phyloP scores from a whole-genome alignment of 495 filamentous ascomycete species.

The Penicillium dipodomyicola region DNA sequence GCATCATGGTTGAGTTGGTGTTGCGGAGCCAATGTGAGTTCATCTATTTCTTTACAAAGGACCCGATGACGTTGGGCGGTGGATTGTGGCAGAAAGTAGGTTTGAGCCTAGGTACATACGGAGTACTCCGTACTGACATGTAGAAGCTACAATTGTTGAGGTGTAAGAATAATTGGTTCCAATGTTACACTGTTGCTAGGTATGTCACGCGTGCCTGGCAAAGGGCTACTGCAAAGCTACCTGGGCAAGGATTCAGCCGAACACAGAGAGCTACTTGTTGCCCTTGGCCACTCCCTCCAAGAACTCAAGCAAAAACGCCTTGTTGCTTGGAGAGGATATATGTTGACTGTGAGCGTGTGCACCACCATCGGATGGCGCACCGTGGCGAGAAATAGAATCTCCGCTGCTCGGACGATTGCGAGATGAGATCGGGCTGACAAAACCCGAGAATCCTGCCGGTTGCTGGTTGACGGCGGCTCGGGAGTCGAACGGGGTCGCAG shows the following conservation, averaged over 20 bases:
- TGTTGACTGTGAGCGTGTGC: slow-evolving; percentile 41
- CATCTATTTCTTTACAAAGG: slow-evolving; percentile 19
- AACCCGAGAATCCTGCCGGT: slow-evolving; percentile 27
- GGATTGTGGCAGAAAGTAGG: slow-evolving; percentile 27
- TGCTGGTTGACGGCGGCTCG: slow-evolving; percentile 21
- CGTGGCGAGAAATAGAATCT: slow-evolving; percentile 42
- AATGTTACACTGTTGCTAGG: slow-evolving; percentile 4
- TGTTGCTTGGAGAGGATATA: slow-evolving; percentile 67
- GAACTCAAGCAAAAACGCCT: slow-evolving; percentile 77
- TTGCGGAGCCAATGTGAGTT: slow-evolving; percentile 16
- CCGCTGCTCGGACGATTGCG: slow-evolving; percentile 34
- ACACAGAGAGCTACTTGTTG: slow-evolving; percentile 28
- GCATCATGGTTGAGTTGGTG: slow-evolving; percentile 32
- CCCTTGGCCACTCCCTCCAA: slow-evolving; percentile 59
- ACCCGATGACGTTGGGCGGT: slow-evolving; percentile 35
- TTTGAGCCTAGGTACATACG: too few species aligned
- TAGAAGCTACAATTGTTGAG: too few species aligned
- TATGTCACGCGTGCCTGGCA: neutral
- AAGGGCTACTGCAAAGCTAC: neutral
- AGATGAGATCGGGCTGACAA: slow-evolving; percentile 50
- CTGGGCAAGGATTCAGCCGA: neutral
- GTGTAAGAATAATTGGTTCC: neutral
- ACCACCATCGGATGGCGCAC: slow-evolving; percentile 41
- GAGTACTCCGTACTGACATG: too few species aligned
- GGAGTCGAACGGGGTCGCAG: slow-evolving; percentile 26